phyloP scores from a whole-genome alignment of 2,329 filamentous ascomycete species.

The Emydomyces testavorans region DNA sequence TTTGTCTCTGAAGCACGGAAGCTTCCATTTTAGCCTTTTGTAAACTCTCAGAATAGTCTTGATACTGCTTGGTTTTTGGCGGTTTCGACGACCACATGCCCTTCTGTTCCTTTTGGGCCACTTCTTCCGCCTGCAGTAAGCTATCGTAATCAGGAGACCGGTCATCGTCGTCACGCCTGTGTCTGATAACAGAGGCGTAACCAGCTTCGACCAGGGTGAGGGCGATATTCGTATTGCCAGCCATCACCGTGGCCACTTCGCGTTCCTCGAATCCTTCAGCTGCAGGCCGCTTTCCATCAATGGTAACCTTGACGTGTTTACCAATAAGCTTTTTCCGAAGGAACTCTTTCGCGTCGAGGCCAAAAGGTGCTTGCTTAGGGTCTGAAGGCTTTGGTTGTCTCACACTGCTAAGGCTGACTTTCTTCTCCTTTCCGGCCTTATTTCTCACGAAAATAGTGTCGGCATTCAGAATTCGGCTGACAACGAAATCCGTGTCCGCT shows the following conservation, averaged over 20 bases:
- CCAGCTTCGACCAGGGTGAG: slow-evolving; percentile 80
- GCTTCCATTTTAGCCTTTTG: slow-evolving; percentile 95
- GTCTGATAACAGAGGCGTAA: slow-evolving; percentile 85
- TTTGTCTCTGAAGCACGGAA: slow-evolving; percentile 75
- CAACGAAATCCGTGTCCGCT: slow-evolving; percentile 63
- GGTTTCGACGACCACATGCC: slow-evolving; percentile 92
- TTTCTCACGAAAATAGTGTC: slow-evolving; percentile 80
- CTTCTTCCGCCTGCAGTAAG: slow-evolving; percentile 35
- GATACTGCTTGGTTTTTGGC: slow-evolving; percentile 67
- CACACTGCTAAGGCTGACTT: slow-evolving; percentile 83
- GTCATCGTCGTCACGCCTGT: slow-evolving; percentile 89
- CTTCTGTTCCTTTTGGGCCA: slow-evolving; percentile 74
- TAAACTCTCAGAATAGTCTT: slow-evolving; percentile 80
- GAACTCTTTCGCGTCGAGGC: slow-evolving; percentile 91
- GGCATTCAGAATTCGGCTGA: slow-evolving; percentile 73
- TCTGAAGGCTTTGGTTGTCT: slow-evolving; percentile 85
- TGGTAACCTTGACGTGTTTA: slow-evolving; percentile 80
- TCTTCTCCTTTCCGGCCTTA: slow-evolving; percentile 75
- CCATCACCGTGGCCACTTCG: slow-evolving; percentile 79
- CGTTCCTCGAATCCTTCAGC: slow-evolving; percentile 85
- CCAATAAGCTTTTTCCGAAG: slow-evolving; percentile 87
- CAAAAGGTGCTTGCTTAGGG: slow-evolving; percentile 74
- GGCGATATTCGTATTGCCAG: slow-evolving; percentile 78
- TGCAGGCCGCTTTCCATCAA: slow-evolving; percentile 84
- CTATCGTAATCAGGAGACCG: slow-evolving; percentile 83